Evolutionary conservation across 306 rosid genomes (phyloP), one percentile per base, ranked within the genome.

Genomic region (Clitoria ternatea): DNA sequence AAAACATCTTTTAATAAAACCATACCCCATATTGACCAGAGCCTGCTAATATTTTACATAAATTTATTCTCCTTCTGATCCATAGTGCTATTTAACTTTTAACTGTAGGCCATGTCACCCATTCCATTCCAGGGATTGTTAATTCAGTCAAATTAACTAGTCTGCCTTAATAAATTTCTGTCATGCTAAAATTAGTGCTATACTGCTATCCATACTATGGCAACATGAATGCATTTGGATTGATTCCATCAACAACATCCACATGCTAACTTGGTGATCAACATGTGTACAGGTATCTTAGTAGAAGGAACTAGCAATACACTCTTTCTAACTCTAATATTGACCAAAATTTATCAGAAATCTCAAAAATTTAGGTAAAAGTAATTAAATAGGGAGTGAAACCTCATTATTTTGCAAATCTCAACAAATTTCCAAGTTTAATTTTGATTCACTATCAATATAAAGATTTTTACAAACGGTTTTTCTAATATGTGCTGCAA

Each of bases 191-290:
- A 9, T 13, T 53, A 39, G 40, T 20, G 20, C 64, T 7, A 59
- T 26, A 42, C 32, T 20, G 20, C 64, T 7, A 59, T 26, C 55
- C 32, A 29, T 37, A 62, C 32, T 27, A 67, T 13, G 7, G 22
- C 8, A 12, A 35, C 29, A 23, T n/a, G 18, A 24, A 8, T 24
- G 36, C 19, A 17, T 14, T 5, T n/a, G n/a, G 48, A 74, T 52
- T 8, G 67, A 69, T 22, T 44, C 27, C 35, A 53, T 53, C 57
- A 62, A 61, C 61, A 4, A 74, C 42, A 44, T 62, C 77, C 49
- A 59, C 17, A 55, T 37, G 18, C 26, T 45, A 15, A 61, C 14
- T 59, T 45, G 44, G 26, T 13, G 32, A 75, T 63, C 66, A 64
- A 39, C 72, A 4, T 32, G 47, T 40, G 48, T 19, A 74, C 15